Base-by-base conservation (phyloP, 306 rosid species). In the Geum urbanum region DNA sequence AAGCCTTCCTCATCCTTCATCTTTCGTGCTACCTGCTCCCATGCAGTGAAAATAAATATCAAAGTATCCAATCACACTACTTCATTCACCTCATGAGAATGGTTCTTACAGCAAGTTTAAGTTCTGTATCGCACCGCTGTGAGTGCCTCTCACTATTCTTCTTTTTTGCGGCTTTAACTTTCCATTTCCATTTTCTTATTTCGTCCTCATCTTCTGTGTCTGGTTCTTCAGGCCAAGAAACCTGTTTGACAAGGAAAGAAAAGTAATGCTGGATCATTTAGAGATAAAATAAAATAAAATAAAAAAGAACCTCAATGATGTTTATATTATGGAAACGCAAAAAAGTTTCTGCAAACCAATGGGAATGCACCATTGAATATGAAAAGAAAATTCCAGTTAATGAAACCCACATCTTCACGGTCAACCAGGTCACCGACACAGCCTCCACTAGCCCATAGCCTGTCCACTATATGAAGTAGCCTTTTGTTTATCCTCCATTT, bases 1-100 rank as follows among this genome's bases (percentile, higher is more conserved):
- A 94, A 94, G 73, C 95, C 91, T 65, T 94, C 97, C 81, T 94
- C 98, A 44, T 84, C 92, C 86, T 86, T 94, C 96, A 94, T 87
- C 86, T 90, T 94, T 78, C 95, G 86, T 66, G 97, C 97, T 78
- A 91, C 99, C 99, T 94, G 72, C 70, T 70, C 62, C 66, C 61
- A 77, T 71, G 66, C 62, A 51, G 66, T 54, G 27, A 67, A 66
- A 79, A 32, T 54, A 20, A 75, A 66, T 76, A 45, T 14, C 48
- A 56, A 24, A 45, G 39, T 74, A 67, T 43, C 46, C 47, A 76
- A 73, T 5, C 27, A 43, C 9, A n/a, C 18, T 9, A 54, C 8
- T 41, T 41, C 37, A 75, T 68, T 59, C 56, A 27, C 61, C 70
- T 52, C 54, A 55, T 6, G n/a, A 62, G 82, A 52, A 63, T 62